Evolutionary conservation across 768 basidiomycete species (phyloP).

Genomic region (Hypholoma fasciculare): DNA sequence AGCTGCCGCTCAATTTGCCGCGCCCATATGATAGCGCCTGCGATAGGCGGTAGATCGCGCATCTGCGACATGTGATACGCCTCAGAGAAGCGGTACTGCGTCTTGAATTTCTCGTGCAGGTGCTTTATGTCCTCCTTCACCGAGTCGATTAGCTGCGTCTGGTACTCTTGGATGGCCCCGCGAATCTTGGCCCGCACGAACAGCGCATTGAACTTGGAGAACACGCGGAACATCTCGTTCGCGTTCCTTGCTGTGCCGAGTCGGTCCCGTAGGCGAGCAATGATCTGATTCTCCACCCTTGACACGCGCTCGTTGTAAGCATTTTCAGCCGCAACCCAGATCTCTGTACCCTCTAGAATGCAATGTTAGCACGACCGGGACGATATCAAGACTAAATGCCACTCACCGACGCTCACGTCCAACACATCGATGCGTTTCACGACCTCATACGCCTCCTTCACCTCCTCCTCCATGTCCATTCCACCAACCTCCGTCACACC

Average conservation of each 20-base stretch:
- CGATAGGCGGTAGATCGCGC: conserved; percentile 97
- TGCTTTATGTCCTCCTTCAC: conserved; percentile 98
- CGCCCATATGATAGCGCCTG: conserved; percentile 98
- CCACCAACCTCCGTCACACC: conserved; percentile 68
- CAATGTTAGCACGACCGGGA: neutral
- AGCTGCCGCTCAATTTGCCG: conserved; percentile 98
- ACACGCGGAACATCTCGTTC: conserved; percentile 99
- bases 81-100: conserved; percentile 92
- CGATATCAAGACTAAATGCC: neutral
- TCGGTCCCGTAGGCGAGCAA: conserved; percentile 86
- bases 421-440: conserved; percentile 95
- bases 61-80: conserved; percentile 98
- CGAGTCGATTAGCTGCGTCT: conserved; percentile 97
- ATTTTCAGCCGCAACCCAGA: conserved; percentile 96
- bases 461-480: conserved; percentile 98
- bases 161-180: conserved; percentile 98
- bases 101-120: conserved; percentile 97
- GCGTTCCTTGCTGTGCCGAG: conserved; percentile 95
- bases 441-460: conserved; percentile 95
- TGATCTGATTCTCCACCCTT: conserved; percentile 98
- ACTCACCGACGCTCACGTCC: conserved; percentile 87
- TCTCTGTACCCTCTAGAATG: conserved; percentile 86
- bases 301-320: conserved; percentile 98
- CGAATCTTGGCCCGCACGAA: conserved; percentile 98
- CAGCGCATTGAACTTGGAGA: conserved; percentile 96